Conservation (phyloP, 1,139 yeast genomes). For the Blastobotrys apis region DNA sequence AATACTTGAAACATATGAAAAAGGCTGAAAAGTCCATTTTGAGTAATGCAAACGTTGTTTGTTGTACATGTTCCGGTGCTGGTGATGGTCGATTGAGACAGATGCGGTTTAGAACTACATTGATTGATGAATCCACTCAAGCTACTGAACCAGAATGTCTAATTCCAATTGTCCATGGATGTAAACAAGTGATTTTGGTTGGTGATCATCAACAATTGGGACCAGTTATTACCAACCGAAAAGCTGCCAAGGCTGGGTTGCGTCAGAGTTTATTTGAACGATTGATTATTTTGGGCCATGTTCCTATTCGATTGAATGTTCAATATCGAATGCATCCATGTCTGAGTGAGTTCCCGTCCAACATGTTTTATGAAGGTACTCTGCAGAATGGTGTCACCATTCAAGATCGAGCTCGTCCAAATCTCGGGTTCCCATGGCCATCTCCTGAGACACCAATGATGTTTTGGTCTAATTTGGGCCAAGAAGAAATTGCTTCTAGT, state of each 20-base stretch:
- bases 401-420: conserved; percentile 56
- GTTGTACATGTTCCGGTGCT: conserved; percentile 92
- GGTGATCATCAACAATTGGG: conserved; percentile 97
- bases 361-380: conserved; percentile 90
- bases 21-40: conserved; percentile 50
- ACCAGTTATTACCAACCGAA: conserved; percentile 76
- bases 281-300: conserved; percentile 75
- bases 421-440: conserved; percentile 85
- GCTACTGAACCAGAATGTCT: conserved; percentile 90
- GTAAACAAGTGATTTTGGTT: conserved; percentile 81
- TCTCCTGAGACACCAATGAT: conserved; percentile 78
- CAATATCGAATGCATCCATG: conserved; percentile 96
- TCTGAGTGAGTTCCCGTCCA: conserved; percentile 81
- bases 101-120: conserved; percentile 63
- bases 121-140: conserved; percentile 91
- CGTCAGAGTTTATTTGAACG: conserved; percentile 84
- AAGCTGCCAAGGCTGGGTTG: conserved; percentile 83
- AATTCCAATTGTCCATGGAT: conserved; percentile 84
- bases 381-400: conserved; percentile 86
- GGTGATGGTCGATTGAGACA: conserved; percentile 62
- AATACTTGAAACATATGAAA: conserved; percentile 41
- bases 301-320: conserved; percentile 81
- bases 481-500: conserved; percentile 78
- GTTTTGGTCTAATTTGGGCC: conserved; percentile 91
- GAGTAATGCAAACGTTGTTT: conserved; percentile 68